Evolutionary conservation across 495 filamentous ascomycete genomes (phyloP).

Genomic region (Letharia lupina): DNA sequence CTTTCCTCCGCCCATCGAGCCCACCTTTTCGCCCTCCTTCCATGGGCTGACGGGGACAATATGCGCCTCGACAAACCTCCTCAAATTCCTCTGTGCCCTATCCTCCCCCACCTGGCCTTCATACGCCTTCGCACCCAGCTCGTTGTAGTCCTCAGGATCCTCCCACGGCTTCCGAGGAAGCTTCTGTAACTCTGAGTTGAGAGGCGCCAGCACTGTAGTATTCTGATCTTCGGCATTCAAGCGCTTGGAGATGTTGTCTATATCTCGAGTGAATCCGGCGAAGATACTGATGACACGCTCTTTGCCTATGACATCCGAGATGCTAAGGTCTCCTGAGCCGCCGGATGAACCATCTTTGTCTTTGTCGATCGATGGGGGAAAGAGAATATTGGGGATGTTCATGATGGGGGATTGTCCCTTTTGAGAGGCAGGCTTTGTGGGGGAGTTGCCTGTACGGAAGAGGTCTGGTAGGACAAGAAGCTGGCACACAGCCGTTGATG

Average conservation of each 20-base stretch:
- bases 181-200: constrained; percentile 68
- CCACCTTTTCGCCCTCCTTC: constrained; percentile 63
- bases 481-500: not conserved
- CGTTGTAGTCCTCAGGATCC: constrained; percentile 68
- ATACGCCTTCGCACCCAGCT: constrained; percentile 69
- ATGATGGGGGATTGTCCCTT: constrained; percentile 20
- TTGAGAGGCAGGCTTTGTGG: not conserved
- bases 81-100: constrained; percentile 68
- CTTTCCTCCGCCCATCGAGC: constrained; percentile 60
- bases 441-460: not conserved
- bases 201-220: constrained; percentile 82
- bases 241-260: constrained; percentile 60
- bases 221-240: constrained; percentile 62
- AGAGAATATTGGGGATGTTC: constrained; percentile 26
- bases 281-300: constrained; percentile 81
- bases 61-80: constrained; percentile 81
- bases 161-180: constrained; percentile 94
- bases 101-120: constrained; percentile 70
- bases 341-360: constrained; percentile 25
- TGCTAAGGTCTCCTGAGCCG: constrained; percentile 39
- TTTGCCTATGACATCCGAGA: constrained; percentile 80
- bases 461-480: constrained; percentile 15
- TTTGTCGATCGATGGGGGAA: constrained; percentile 34
- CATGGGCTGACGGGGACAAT: constrained; percentile 71
- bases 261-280: constrained; percentile 73